Percentiles rank a stretch among this genome's conserved stretches.
Evolutionary conservation across 345 rosid genomes (phyloP).

Genomic region (Citrus reticulata): DNA sequence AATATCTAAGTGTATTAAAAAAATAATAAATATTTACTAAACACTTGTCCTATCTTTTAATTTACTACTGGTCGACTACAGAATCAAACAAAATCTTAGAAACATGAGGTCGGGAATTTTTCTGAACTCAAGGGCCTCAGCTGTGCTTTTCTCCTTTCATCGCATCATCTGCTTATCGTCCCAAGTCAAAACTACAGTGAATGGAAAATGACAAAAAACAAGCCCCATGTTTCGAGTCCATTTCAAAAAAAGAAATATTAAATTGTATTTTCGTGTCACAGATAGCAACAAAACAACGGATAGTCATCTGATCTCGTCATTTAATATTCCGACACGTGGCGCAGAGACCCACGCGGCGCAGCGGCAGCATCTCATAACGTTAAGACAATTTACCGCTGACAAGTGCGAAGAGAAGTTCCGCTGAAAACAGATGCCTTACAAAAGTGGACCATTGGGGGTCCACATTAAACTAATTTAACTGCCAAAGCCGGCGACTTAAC

Average conservation of each 20-base stretch:
- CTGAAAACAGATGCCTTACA: not conserved
- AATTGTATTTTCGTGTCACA: not conserved
- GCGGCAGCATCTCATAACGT: not conserved
- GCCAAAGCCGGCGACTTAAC: not conserved
- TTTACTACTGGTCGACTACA: too few relatives aligned
- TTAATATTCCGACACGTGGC: not conserved
- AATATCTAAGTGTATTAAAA: too few relatives aligned
- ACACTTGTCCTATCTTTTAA: fast-evolving
- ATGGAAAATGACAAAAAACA: too few relatives aligned
- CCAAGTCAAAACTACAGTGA: not conserved
- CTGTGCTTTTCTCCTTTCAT: not conserved
- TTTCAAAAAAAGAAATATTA: too few relatives aligned
- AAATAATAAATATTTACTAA: too few relatives aligned
- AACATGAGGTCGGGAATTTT: too few relatives aligned
- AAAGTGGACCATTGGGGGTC: not conserved
- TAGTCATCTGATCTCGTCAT: not conserved
- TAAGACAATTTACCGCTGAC: not conserved
- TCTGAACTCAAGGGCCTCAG: too few relatives aligned
- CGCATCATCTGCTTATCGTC: not conserved
- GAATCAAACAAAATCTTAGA: too few relatives aligned
- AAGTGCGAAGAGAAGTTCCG: not conserved
- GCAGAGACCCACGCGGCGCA: too few relatives aligned
- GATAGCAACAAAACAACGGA: not conserved
- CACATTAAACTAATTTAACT: not conserved
- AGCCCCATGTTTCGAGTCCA: not conserved